These are phyloP conservation scores for Begonia fuchsioides DNA, from an alignment of 306 rosid genomes.

Conservation along the genomic window DNA sequence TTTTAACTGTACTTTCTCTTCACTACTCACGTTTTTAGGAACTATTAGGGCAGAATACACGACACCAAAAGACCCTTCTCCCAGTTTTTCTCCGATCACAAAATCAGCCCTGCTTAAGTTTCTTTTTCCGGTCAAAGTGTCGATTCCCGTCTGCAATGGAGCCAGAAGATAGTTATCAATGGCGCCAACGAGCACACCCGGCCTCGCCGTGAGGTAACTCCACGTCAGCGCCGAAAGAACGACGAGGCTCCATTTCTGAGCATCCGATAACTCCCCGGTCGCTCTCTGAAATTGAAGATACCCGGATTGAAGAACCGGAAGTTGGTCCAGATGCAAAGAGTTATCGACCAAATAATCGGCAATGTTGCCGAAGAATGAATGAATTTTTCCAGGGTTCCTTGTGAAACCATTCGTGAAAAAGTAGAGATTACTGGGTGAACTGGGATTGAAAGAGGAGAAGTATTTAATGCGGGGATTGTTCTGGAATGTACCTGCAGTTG, in stretches of 20 bases:
- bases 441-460: slow-evolving; percentile 26
- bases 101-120: slow-evolving; percentile 53
- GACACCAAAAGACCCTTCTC: slow-evolving; percentile 89
- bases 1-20: slow-evolving; percentile 23
- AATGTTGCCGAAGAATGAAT: slow-evolving; percentile 32
- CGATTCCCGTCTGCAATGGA: slow-evolving; percentile 67
- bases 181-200: slow-evolving; percentile 91
- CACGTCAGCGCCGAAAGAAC: slow-evolving; percentile 49
- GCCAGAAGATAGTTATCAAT: slow-evolving; percentile 83
- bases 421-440: slow-evolving; percentile 11
- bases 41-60: slow-evolving; percentile 66
- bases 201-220: slow-evolving; percentile 82
- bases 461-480: slow-evolving; percentile 15
- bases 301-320: slow-evolving; percentile 46
- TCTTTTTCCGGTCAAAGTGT: slow-evolving; percentile 55
- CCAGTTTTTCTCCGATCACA: slow-evolving; percentile 57
- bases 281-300: slow-evolving; percentile 27
- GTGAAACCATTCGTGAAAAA: slow-evolving; percentile 29
- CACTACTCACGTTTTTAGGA: slow-evolving; percentile 34
- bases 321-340: slow-evolving; percentile 32
- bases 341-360: slow-evolving; percentile 24
- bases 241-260: slow-evolving; percentile 49
- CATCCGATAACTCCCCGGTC: slow-evolving; percentile 37
- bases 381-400: slow-evolving; percentile 21
- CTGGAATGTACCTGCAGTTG: slow-evolving; percentile 33